phyloP scores from a whole-genome alignment of 257 asterid species.

The Petrea volubilis region DNA sequence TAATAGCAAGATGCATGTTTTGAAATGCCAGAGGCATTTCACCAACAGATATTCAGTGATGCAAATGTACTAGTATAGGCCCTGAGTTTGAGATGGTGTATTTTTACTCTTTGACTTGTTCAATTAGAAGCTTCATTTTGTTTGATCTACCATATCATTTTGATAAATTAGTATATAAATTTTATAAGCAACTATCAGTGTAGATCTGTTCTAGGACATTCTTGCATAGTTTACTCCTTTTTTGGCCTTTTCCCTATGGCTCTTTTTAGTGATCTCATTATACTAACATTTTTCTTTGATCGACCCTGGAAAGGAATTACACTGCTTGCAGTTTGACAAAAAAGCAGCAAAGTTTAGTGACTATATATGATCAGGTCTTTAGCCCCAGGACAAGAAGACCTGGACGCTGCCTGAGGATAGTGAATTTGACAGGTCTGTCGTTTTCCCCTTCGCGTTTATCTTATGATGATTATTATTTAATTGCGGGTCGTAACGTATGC shows the following conservation, averaged over 20 bases:
- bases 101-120: conserved; percentile 26
- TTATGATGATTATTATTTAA: background rate
- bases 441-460: conserved; percentile 11
- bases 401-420: background rate
- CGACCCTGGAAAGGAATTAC: conserved; percentile 17
- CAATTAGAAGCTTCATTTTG: conserved; percentile 19
- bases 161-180: background rate
- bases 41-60: conserved; percentile 2
- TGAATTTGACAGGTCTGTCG: conserved; percentile 28
- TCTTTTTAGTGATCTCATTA: conserved; percentile 1
- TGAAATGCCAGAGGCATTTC: background rate
- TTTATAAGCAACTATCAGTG: conserved; percentile 14
- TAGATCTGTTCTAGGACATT: conserved; percentile 13
- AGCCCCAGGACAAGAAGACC: conserved; percentile 21
- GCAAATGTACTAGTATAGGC: no score
- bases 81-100: no score
- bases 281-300: background rate
- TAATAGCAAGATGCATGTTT: background rate
- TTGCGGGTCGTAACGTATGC: background rate
- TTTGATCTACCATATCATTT: background rate
- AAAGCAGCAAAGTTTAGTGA: background rate
- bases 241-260: background rate
- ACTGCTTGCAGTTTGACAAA: conserved; percentile 18
- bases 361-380: conserved; percentile 20
- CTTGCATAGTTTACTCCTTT: background rate